Conservation (phyloP, 2,329 filamentous ascomycete genomes). For the Coniochaeta sp. region DNA sequence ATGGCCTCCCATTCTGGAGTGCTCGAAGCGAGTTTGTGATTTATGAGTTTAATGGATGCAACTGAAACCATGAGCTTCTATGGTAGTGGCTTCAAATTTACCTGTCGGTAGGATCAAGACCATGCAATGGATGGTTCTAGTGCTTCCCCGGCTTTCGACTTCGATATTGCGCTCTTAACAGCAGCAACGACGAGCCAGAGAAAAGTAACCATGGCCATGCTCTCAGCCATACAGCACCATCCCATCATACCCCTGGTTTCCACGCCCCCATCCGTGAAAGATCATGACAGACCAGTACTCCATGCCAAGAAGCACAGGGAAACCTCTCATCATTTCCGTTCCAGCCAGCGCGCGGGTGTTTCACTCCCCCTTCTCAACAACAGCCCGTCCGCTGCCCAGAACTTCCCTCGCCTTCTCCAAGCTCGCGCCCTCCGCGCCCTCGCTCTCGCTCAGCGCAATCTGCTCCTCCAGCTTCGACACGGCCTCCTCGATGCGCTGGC, state of each 20-base stretch:
- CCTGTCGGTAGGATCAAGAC: neutral
- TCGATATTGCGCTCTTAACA: neutral
- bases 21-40: neutral
- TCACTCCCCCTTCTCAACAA: constrained; percentile 18
- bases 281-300: neutral
- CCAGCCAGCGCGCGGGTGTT: constrained; percentile 1
- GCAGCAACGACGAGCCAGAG: neutral
- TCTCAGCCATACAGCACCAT: no score
- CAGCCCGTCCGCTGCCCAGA: constrained; percentile 40
- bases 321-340: neutral
- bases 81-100: neutral
- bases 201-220: neutral
- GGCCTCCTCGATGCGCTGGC: constrained; percentile 63
- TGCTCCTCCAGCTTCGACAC: constrained; percentile 68
- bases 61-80: neutral
- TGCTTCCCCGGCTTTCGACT: neutral
- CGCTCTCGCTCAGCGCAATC: constrained; percentile 56
- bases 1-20: no score
- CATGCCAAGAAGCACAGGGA: neutral
- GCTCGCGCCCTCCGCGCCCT: constrained; percentile 38
- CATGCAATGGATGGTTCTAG: neutral
- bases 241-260: no score
- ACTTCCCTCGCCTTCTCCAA: constrained; percentile 48
- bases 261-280: neutral
- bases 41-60: neutral